A percentile compares a stretch with the other conserved stretches of the same genome.
These are phyloP conservation scores for Trichosporon coremiiforme DNA, from an alignment of 1,284 basidiomycete species.

Conservation along the genomic window DNA sequence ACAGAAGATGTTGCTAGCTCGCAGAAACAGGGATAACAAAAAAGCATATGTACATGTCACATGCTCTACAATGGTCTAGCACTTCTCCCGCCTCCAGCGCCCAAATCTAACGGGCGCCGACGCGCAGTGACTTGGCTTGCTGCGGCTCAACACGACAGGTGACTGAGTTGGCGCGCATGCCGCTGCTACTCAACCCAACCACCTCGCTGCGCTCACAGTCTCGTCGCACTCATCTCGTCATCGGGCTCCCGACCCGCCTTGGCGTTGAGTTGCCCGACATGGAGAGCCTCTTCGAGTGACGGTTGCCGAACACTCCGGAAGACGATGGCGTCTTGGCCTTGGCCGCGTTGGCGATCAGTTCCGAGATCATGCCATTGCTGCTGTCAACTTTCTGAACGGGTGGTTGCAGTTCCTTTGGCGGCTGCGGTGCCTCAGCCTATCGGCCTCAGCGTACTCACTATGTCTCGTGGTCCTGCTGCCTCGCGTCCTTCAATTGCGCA, in stretches of 20 bases:
- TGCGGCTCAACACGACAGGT: too few relatives aligned
- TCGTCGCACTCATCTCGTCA: slow-evolving; percentile 7
- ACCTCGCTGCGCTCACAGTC: too few relatives aligned
- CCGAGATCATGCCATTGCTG: slow-evolving; percentile 57
- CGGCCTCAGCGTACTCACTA: too few relatives aligned
- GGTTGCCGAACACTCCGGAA: slow-evolving; percentile 46
- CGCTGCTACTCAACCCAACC: too few relatives aligned
- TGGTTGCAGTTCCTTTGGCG: too few relatives aligned
- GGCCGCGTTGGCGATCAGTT: slow-evolving; percentile 55
- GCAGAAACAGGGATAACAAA: too few relatives aligned
- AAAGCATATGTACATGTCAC: too few relatives aligned
- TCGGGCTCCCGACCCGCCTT: slow-evolving; percentile 20
- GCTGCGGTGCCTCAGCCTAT: too few relatives aligned
- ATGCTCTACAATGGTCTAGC: slow-evolving; percentile 4
- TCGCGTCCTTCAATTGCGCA: slow-evolving; percentile 76
- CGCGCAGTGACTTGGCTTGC: too few relatives aligned
- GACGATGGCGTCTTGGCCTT: slow-evolving; percentile 46
- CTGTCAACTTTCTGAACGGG: slow-evolving; percentile 31
- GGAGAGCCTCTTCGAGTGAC: slow-evolving; percentile 27
- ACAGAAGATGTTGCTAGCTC: too few relatives aligned
- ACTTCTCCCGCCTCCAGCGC: not conserved
- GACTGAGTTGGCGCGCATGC: too few relatives aligned
- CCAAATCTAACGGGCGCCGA: too few relatives aligned
- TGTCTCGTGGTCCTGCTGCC: slow-evolving; percentile 69
- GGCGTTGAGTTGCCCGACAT: slow-evolving; percentile 30